These are phyloP conservation scores for Stropharia rugosoannulata DNA, from an alignment of 768 basidiomycete species.

Conservation along the genomic window DNA sequence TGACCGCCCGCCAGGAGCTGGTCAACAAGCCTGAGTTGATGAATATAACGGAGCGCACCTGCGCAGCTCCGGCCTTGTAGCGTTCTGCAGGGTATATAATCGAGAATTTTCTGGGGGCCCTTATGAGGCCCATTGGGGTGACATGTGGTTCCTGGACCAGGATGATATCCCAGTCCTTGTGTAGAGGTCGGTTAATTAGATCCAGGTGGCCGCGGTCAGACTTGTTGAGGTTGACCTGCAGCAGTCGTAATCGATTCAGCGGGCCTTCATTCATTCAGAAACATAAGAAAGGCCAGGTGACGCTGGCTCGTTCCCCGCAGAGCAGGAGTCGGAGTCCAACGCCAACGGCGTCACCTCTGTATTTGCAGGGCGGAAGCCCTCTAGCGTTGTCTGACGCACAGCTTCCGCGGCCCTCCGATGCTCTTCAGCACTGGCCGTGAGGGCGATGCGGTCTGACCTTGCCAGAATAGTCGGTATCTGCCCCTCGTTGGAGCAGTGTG, in stretches of 20 bases:
- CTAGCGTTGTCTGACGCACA: neutral
- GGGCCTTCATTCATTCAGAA: neutral
- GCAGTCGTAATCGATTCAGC: conserved; percentile 2
- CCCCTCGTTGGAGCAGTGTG: too few relatives aligned
- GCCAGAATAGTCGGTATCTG: too few relatives aligned
- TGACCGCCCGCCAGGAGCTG: conserved; percentile 18
- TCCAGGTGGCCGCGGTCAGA: conserved; percentile 8
- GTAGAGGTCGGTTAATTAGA: conserved; percentile 8
- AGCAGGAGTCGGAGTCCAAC: neutral
- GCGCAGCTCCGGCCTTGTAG: neutral
- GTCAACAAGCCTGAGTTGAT: conserved; percentile 17
- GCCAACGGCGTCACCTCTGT: neutral
- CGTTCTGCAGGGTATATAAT: conserved; percentile 16
- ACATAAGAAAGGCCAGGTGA: neutral
- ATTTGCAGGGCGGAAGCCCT: neutral
- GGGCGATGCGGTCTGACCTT: too few relatives aligned
- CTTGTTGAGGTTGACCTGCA: conserved; percentile 15
- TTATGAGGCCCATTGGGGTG: conserved; percentile 9
- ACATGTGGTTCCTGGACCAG: conserved; percentile 19
- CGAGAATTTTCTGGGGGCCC: conserved; percentile 15
- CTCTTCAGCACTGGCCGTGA: neutral
- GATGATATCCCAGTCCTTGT: conserved; percentile 12
- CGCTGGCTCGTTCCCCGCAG: too few relatives aligned
- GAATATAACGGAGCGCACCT: conserved; percentile 18
- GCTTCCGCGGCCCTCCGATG: neutral